Conservation (phyloP, 345 rosid species). For the Ailanthus altissimus region DNA sequence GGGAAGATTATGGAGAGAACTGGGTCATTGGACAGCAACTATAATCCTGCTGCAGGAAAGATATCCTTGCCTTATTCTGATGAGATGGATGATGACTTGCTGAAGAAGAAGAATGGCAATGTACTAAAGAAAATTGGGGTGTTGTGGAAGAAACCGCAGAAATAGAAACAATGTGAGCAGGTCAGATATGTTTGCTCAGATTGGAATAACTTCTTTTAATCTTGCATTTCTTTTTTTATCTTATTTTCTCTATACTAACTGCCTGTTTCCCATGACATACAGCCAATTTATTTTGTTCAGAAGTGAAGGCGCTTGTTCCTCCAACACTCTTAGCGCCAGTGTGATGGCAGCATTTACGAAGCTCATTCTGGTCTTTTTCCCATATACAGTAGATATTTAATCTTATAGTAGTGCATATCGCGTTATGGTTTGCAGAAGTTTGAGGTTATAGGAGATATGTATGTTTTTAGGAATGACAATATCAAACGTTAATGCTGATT, state of each 20-base stretch:
- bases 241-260: background rate
- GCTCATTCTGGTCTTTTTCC: slow-evolving; percentile 11
- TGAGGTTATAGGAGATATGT: background rate
- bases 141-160: slow-evolving; percentile 94
- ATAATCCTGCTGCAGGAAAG: slow-evolving; percentile 42
- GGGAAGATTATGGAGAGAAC: slow-evolving; percentile 71
- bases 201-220: background rate
- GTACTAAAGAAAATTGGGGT: slow-evolving; percentile 94
- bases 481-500: background rate
- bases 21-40: slow-evolving; percentile 58
- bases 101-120: slow-evolving; percentile 92
- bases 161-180: slow-evolving; percentile 39
- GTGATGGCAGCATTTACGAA: slow-evolving; percentile 8
- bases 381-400: background rate
- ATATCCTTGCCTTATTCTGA: slow-evolving; percentile 55
- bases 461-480: background rate
- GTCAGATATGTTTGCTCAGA: background rate
- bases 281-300: background rate
- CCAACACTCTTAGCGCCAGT: background rate
- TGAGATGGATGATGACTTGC: slow-evolving; percentile 72
- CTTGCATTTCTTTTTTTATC: background rate
- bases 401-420: background rate
- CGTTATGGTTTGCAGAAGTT: background rate
- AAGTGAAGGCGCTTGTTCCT: slow-evolving; percentile 2
- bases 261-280: background rate